These are phyloP conservation scores for Blastobotrys mokoenaii DNA, from an alignment of 805 yeast species.

Conservation along the genomic window DNA sequence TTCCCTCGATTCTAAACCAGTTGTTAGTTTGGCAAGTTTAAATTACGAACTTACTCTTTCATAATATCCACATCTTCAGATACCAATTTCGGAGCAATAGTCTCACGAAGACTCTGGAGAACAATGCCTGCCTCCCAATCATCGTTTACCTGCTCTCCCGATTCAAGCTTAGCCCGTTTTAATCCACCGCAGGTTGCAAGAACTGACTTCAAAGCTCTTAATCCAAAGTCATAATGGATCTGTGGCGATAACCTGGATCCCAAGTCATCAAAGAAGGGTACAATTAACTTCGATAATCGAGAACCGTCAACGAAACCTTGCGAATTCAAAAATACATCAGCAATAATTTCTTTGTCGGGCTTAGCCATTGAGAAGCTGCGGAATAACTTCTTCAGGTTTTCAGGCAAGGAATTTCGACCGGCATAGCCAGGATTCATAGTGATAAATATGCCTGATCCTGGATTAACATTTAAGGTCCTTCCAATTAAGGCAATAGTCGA, in stretches of 20 bases:
- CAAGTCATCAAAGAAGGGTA: slow-evolving; percentile 46
- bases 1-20: slow-evolving; percentile 14
- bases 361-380: slow-evolving; percentile 62
- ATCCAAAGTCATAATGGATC: slow-evolving; percentile 82
- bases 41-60: slow-evolving; percentile 7
- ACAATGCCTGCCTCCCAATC: slow-evolving; percentile 26
- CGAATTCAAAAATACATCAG: slow-evolving; percentile 61
- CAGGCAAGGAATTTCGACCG: slow-evolving; percentile 79
- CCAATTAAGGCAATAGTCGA: slow-evolving; percentile 17
- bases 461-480: slow-evolving; percentile 14
- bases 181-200: slow-evolving; percentile 50
- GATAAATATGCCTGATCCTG: slow-evolving; percentile 57
- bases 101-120: slow-evolving; percentile 46
- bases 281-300: slow-evolving; percentile 39
- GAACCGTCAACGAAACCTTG: slow-evolving; percentile 55
- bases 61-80: slow-evolving; percentile 43
- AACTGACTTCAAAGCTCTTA: slow-evolving; percentile 68
- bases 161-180: slow-evolving; percentile 23
- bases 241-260: slow-evolving; percentile 40
- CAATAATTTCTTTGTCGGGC: slow-evolving; percentile 64
- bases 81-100: slow-evolving; percentile 61
- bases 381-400: slow-evolving; percentile 72
- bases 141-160: not conserved
- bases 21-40: slow-evolving; percentile 4
- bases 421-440: slow-evolving; percentile 88